Conservation (phyloP, 331 rosid genomes). For the Malus hybrid region DNA sequence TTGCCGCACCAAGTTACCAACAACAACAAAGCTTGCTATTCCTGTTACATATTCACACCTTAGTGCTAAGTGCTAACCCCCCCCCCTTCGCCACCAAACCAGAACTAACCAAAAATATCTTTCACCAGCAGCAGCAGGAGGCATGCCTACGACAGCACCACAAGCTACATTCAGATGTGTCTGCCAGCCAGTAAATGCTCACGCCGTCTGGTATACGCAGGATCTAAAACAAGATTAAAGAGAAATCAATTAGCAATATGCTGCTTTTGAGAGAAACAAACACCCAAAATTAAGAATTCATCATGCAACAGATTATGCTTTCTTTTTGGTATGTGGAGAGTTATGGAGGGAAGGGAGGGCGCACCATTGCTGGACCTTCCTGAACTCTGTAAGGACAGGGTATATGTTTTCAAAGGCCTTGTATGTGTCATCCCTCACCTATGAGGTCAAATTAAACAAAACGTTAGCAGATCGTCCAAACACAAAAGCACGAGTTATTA, state of each 20-base stretch:
- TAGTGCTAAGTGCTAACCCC: not conserved
- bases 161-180: not conserved
- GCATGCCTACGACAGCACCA: not conserved
- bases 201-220: not conserved
- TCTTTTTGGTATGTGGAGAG: not conserved
- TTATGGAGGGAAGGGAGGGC: not conserved
- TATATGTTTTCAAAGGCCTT: conserved; percentile 83
- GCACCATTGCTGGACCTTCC: conserved; percentile 87
- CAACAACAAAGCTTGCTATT: not conserved
- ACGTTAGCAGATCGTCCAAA: not conserved
- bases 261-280: not conserved
- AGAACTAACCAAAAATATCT: not conserved
- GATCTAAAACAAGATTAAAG: not conserved
- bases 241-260: not conserved
- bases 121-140: not conserved
- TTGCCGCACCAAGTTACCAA: not conserved
- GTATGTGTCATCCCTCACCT: conserved; percentile 92
- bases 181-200: not conserved
- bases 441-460: not conserved
- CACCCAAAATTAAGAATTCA: not conserved
- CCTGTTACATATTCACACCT: not conserved
- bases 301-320: not conserved
- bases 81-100: not conserved
- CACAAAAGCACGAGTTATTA: not conserved
- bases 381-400: conserved; percentile 81